These are phyloP conservation scores for Fragilaria radians DNA, from an alignment of 108 stramenopile species.

Conservation along the genomic window DNA sequence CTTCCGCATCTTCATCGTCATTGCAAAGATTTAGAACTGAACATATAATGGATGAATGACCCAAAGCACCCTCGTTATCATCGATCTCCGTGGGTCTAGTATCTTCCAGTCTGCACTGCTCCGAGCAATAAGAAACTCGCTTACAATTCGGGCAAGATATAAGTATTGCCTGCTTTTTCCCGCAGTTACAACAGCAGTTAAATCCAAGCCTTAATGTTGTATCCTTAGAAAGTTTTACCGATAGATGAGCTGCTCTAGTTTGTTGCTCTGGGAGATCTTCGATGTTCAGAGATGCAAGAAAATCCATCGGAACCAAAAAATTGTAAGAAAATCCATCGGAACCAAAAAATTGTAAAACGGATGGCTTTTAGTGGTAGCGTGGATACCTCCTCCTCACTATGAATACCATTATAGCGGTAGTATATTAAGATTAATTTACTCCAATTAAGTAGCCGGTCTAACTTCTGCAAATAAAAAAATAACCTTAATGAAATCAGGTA, in stretches of 20 bases:
- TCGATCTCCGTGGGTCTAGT: constrained; percentile 11
- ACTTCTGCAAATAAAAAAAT: too few species aligned
- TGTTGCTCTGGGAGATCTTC: constrained; percentile 61
- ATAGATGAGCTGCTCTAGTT: constrained; percentile 25
- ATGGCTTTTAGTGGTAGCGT: too few species aligned
- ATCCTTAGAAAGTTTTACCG: constrained; percentile 20
- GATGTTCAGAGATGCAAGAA: constrained; percentile 48
- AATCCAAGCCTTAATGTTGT: constrained; percentile 38
- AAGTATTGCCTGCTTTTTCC: constrained; percentile 6
- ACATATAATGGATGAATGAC: constrained; percentile 75
- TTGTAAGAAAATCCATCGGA: constrained; percentile 67
- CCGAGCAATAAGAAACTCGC: constrained; percentile 76
- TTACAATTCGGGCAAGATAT: constrained; percentile 30
- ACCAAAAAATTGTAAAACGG: constrained; percentile 43
- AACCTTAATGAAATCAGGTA: too few species aligned
- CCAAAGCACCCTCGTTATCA: constrained; percentile 36
- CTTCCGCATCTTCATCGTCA: constrained; percentile 68
- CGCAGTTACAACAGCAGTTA: constrained; percentile 47
- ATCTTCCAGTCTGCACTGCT: constrained; percentile 47
- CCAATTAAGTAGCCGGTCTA: too few species aligned
- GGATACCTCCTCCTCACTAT: too few species aligned
- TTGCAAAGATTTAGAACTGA: constrained; percentile 58
- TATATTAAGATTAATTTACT: too few species aligned
- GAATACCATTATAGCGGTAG: too few species aligned
- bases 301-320: constrained; percentile 82